Evolutionary conservation across 176 grass and related monocot species (phyloP).

Genomic region (Carex parvula): DNA sequence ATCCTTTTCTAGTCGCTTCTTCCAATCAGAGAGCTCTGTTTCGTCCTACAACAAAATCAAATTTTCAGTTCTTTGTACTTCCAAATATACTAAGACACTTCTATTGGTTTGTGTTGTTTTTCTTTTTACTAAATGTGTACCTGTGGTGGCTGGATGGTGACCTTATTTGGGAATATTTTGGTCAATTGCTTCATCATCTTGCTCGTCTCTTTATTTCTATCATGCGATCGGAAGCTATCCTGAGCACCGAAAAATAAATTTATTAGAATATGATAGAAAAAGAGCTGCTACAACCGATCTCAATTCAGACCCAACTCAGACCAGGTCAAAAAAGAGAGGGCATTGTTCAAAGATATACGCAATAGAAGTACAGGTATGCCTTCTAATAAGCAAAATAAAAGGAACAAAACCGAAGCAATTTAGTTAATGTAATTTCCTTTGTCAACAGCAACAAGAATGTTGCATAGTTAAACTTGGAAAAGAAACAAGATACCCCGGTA

Average conservation of each 20-base stretch:
- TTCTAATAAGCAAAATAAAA: constrained; percentile 3
- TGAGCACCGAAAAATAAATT: constrained; percentile 32
- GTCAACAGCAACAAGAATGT: not conserved
- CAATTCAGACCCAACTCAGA: not conserved
- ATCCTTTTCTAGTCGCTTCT: constrained; percentile 73
- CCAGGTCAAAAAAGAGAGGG: not conserved
- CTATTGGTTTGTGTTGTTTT: not conserved
- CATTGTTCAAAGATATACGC: not conserved
- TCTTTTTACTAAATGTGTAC: constrained; percentile 27
- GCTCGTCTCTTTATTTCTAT: constrained; percentile 81
- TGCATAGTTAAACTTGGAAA: not conserved
- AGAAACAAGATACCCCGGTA: not conserved
- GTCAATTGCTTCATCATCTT: constrained; percentile 72
- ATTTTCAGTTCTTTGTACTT: not conserved
- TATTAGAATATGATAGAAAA: not conserved
- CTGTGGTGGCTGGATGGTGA: constrained; percentile 78
- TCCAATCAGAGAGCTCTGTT: constrained; percentile 64
- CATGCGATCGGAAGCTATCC: constrained; percentile 72
- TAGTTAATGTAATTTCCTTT: not conserved
- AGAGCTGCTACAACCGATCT: not conserved
- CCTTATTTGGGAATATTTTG: constrained; percentile 91
- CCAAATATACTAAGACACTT: not conserved
- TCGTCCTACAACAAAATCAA: constrained; percentile 54
- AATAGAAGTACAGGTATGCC: not conserved
- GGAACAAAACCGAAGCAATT: constrained; percentile 3